phyloP scores from a whole-genome alignment of 352 stramenopile species.

The Globisporangium splendens region DNA sequence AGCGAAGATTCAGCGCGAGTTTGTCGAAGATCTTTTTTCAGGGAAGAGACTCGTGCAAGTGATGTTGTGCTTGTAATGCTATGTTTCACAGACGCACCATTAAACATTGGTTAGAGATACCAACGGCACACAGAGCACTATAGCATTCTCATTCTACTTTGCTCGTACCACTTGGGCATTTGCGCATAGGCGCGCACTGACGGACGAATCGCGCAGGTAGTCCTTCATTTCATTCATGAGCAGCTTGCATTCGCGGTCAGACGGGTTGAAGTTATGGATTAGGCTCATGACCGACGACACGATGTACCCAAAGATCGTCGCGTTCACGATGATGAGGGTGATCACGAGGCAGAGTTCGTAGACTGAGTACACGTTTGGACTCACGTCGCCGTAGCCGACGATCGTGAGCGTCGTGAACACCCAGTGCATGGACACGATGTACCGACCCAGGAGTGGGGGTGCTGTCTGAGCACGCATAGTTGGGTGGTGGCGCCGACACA shows the following conservation, averaged over 20 bases:
- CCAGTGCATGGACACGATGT: conserved; percentile 85
- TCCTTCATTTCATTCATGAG: conserved; percentile 87
- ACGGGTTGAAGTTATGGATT: conserved; percentile 76
- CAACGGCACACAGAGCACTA: conserved; percentile 28
- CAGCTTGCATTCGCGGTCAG: conserved; percentile 67
- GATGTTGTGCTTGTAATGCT: conserved; percentile 78
- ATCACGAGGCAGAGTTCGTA: conserved; percentile 72
- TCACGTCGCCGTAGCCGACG: conserved; percentile 83
- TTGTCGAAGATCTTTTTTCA: conserved; percentile 84
- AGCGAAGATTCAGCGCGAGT: conserved; percentile 73
- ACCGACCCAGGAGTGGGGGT: conserved; percentile 51
- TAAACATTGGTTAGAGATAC: background rate
- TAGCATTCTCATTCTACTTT: conserved; percentile 36
- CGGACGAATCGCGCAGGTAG: conserved; percentile 65
- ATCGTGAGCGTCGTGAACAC: conserved; percentile 90
- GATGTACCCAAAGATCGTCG: conserved; percentile 81
- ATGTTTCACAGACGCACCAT: conserved; percentile 20
- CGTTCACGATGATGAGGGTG: conserved; percentile 76
- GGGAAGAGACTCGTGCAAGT: conserved; percentile 72
- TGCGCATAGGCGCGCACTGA: conserved; percentile 47
- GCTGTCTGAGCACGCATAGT: conserved; percentile 32
- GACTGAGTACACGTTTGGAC: conserved; percentile 65
- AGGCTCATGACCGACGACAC: conserved; percentile 78
- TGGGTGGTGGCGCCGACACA: background rate
- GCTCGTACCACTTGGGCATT: conserved; percentile 62